Conservation (phyloP, 2,329 filamentous ascomycete species). For the Fusarium sp. region DNA sequence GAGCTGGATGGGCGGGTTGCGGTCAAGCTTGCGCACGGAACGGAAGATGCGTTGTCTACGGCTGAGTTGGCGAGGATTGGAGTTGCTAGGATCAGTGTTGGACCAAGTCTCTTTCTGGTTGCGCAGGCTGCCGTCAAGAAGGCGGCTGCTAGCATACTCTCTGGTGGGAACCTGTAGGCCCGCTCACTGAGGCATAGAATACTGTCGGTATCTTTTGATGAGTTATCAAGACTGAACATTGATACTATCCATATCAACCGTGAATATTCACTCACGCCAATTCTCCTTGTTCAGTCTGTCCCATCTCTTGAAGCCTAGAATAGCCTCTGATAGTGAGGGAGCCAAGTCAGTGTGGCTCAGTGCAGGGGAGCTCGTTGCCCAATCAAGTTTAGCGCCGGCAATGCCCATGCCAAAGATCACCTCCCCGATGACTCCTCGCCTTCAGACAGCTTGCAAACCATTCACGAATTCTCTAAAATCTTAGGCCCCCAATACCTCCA, state of each 20-base stretch:
- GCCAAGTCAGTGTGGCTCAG: not conserved
- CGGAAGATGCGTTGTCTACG: constrained; percentile 55
- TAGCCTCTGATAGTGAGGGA: not conserved
- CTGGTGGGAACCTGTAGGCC: constrained; percentile 35
- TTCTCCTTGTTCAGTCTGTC: not conserved
- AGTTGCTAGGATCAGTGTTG: constrained; percentile 67
- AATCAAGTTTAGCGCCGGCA: not conserved
- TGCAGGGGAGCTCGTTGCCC: not conserved
- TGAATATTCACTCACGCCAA: not conserved
- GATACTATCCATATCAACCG: not conserved
- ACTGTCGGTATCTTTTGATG: not conserved
- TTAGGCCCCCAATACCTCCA: not conserved
- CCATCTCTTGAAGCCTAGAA: not conserved
- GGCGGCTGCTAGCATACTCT: constrained; percentile 48
- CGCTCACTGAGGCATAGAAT: not conserved
- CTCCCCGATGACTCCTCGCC: not conserved
- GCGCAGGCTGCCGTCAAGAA: constrained; percentile 55
- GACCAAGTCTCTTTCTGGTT: constrained; percentile 58
- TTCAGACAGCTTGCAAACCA: not conserved
- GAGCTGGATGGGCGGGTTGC: constrained; percentile 63
- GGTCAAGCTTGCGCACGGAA: constrained; percentile 55
- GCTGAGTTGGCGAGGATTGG: constrained; percentile 60
- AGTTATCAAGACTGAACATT: not conserved
- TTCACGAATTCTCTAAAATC: not conserved
- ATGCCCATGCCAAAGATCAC: not conserved